Conservation (phyloP, 1,284 basidiomycete species). For the Irpex lacteus region DNA sequence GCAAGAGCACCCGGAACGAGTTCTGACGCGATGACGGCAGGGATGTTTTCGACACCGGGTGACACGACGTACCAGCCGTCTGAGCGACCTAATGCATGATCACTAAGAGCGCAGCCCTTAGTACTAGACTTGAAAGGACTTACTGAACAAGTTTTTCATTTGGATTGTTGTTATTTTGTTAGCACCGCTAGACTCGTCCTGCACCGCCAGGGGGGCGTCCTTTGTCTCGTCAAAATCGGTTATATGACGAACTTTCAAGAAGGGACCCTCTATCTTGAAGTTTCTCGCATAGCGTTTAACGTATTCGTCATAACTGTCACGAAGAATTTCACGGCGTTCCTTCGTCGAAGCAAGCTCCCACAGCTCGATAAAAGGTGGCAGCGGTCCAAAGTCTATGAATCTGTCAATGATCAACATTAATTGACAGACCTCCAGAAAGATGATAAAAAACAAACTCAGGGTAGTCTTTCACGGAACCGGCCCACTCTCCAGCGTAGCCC, state of each 20-base stretch:
- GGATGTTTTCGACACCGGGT: too few species aligned
- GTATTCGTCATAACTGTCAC: not conserved
- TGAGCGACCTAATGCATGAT: too few species aligned
- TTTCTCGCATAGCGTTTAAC: not conserved
- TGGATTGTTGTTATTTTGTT: too few species aligned
- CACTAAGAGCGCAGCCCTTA: too few species aligned
- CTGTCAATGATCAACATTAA: too few species aligned
- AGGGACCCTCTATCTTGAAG: not conserved
- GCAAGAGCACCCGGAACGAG: not conserved
- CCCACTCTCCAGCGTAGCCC: not conserved
- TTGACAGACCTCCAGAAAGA: too few species aligned
- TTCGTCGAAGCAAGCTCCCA: not conserved
- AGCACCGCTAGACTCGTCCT: too few species aligned
- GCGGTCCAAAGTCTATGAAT: not conserved
- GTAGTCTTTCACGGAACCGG: not conserved
- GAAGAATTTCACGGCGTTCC: not conserved
- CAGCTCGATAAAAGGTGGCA: not conserved
- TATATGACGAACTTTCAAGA: not conserved
- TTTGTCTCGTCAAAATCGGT: not conserved
- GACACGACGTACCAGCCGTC: too few species aligned
- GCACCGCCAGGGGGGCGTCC: not conserved
- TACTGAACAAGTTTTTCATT: not conserved
- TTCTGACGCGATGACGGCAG: not conserved
- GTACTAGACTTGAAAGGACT: not conserved
- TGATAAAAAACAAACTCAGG: not conserved